Evolutionary conservation across 208 protist species (phyloP).

Genomic region (Angomonas ambiguus): DNA sequence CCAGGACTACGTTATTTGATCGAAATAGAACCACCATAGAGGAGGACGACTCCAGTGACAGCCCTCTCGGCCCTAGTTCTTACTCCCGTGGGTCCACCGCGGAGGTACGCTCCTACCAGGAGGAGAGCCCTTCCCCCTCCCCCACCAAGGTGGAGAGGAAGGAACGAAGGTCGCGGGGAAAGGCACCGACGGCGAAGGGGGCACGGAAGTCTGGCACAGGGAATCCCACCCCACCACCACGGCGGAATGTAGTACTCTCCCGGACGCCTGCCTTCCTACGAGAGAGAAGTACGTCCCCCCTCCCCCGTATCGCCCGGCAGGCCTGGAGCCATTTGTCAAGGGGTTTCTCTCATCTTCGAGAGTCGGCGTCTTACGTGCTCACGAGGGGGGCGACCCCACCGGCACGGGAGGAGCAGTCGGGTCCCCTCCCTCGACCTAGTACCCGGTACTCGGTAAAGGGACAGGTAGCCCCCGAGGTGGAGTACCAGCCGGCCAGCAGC

Average conservation of each 20-base stretch:
- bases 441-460: neutral
- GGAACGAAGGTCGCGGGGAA: neutral
- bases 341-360: slow-evolving; percentile 46
- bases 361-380: slow-evolving; percentile 21
- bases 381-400: neutral
- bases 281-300: neutral
- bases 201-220: neutral
- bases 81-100: slow-evolving; percentile 17
- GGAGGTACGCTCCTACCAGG: slow-evolving; percentile 20
- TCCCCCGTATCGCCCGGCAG: slow-evolving; percentile 14
- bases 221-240: neutral
- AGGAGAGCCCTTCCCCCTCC: neutral
- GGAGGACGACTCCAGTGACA: no score
- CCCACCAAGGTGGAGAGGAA: neutral
- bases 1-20: neutral
- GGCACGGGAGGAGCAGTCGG: neutral
- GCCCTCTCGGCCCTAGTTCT: neutral
- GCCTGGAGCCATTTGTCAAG: slow-evolving; percentile 25
- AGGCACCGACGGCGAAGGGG: neutral
- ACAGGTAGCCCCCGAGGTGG: neutral
- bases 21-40: neutral
- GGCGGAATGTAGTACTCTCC: neutral
- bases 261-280: neutral
- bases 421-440: neutral
- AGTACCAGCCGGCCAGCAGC: neutral